Evolutionary conservation across 2,329 filamentous ascomycete genomes (phyloP).

Genomic region (Nannizziopsis arthrosporioides): DNA sequence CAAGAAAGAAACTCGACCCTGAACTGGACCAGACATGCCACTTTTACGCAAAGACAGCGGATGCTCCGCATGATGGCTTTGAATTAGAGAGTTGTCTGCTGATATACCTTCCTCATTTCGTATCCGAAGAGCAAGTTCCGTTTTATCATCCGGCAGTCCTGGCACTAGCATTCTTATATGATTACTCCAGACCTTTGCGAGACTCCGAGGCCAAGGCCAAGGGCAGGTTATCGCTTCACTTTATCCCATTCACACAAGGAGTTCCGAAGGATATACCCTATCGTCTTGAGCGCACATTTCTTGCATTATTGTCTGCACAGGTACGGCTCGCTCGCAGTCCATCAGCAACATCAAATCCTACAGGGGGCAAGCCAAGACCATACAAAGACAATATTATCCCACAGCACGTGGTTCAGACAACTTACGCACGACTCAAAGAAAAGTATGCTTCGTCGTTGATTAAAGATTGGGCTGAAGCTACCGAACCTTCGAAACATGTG

Average conservation of each 20-base stretch:
- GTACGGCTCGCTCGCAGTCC: constrained; percentile 25
- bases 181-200: constrained; percentile 20
- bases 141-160: constrained; percentile 78
- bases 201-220: constrained; percentile 21
- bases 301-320: constrained; percentile 28
- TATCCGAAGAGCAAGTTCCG: constrained; percentile 52
- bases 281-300: constrained; percentile 30
- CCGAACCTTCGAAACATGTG: constrained; percentile 80
- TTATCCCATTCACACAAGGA: constrained; percentile 34
- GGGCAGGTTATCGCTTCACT: constrained; percentile 41
- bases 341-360: constrained; percentile 15
- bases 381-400: constrained; percentile 75
- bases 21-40: constrained; percentile 74
- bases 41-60: constrained; percentile 41
- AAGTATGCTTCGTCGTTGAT: constrained; percentile 64
- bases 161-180: constrained; percentile 64
- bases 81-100: constrained; percentile 43
- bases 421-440: constrained; percentile 66
- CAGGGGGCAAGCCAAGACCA: constrained; percentile 58
- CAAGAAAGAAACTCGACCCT: constrained; percentile 66
- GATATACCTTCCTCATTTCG: constrained; percentile 65
- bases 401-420: constrained; percentile 66
- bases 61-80: constrained; percentile 21
- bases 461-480: constrained; percentile 70
- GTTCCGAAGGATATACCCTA: constrained; percentile 26